Evolutionary conservation across 75 land plant species (phyloP), one percentile per base, ranked within the genome.

Genomic region (Isoetes taiwanensis): DNA sequence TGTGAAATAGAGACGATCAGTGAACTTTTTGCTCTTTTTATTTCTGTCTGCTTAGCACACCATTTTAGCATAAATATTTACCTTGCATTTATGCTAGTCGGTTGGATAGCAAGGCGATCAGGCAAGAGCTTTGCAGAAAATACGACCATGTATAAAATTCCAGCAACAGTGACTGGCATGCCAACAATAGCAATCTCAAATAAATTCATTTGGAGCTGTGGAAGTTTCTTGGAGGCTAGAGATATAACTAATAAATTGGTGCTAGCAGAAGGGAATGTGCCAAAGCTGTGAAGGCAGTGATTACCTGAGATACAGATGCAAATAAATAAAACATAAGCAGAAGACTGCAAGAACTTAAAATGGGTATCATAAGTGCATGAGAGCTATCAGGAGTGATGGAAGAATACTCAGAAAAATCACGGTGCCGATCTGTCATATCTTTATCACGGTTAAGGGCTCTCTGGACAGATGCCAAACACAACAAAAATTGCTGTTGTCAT

Each of bases 101-200:
- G 20, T 61, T 72, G 70, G 11, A 41, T 37, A 2, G 64, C 46
- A 37, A 54, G 57, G 1, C 64, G 63, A 3, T 59, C 64, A 39
- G 74, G 74, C 20, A 72, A 54, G 3, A 72, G 32, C 37, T 54
- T 58, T 20, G 64, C 70, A 60, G 74, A 72, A 1, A 66, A 26
- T 25, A 52, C 53, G 30, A 72, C n/a, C 29, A 72, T 65, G 23
- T 72, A 72, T 3, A 72, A 52, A 32, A 72, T 48, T 12, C 74
- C 74, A 65, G 70, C 69, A 60, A 72, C 43, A 23, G 64, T 65
- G 20, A 72, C 64, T 4, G 74, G 74, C 2, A 72, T 41, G 20
- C 74, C 74, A 20, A 72, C 64, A 33, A 72, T 25, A 12, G 64
- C 74, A 30, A 72, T 72, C 43, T 72, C 74, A 66, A 72, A 72